Evolutionary conservation across 371 early-diverging fungal species (phyloP).

Genomic region (Gilbertella persicaria): DNA sequence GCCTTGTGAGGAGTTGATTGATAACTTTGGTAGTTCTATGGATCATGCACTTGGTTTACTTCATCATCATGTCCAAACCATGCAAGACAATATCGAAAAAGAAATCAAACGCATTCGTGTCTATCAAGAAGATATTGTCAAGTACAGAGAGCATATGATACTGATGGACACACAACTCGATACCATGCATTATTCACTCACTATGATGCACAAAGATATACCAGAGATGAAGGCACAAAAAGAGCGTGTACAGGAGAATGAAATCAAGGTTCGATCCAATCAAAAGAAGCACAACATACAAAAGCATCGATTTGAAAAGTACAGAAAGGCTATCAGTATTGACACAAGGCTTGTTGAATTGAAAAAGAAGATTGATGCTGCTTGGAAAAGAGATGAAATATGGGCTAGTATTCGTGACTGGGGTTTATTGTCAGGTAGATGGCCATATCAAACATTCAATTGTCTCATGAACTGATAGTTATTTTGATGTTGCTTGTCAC

Average conservation of each 20-base stretch:
- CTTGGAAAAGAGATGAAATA: constrained; percentile 21
- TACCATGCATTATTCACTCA: background rate
- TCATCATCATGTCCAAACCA: background rate
- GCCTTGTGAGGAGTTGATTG: background rate
- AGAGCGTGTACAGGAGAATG: constrained; percentile 3
- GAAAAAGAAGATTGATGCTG: constrained; percentile 17
- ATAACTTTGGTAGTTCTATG: constrained; percentile 3
- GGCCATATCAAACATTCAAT: no score
- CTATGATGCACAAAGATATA: background rate
- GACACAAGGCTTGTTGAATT: constrained; percentile 18
- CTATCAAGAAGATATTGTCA: constrained; percentile 12
- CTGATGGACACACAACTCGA: constrained; percentile 10
- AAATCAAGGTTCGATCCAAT: constrained; percentile 4
- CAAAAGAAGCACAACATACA: constrained; percentile 10
- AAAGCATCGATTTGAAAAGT: constrained; percentile 11
- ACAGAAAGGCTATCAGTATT: constrained; percentile 14
- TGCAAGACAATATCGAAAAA: constrained; percentile 9
- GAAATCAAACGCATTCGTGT: constrained; percentile 12
- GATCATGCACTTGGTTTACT: constrained; percentile 7
- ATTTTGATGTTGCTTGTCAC: no score
- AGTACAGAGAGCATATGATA: background rate
- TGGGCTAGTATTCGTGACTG: constrained; percentile 20
- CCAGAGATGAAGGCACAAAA: constrained; percentile 10
- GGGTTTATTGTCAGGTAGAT: constrained; percentile 18
- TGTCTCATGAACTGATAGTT: no score